Evolutionary conservation across 2,329 filamentous ascomycete species (phyloP).

Genomic region (Cladosporium halotolerans): DNA sequence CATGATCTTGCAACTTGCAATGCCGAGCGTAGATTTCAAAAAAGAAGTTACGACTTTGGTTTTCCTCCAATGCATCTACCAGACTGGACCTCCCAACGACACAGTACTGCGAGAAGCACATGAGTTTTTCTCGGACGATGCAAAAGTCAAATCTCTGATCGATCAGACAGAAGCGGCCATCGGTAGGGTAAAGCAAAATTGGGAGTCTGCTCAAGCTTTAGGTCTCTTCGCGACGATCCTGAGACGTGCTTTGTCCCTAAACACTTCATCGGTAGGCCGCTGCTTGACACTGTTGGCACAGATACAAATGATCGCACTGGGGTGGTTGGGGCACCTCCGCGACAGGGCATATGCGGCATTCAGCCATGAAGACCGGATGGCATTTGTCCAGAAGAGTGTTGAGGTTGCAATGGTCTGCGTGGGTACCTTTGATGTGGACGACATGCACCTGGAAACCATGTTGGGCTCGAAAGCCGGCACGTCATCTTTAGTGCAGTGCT

Average conservation of each 20-base stretch:
- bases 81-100: conserved; percentile 48
- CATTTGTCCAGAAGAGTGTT: conserved; percentile 35
- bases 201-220: conserved; percentile 23
- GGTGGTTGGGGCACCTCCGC: conserved; percentile 48
- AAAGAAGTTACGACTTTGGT: conserved; percentile 46
- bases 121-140: conserved; percentile 29
- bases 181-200: conserved; percentile 14
- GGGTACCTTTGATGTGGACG: conserved; percentile 37
- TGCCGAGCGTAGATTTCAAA: conserved; percentile 55
- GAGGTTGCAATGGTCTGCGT: conserved; percentile 53
- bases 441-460: conserved; percentile 14
- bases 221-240: conserved; percentile 18
- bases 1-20: conserved; percentile 46
- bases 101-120: conserved; percentile 43
- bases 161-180: conserved; percentile 38
- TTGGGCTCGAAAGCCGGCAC: conserved; percentile 14
- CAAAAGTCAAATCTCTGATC: conserved; percentile 48
- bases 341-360: conserved; percentile 37
- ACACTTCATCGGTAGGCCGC: not conserved
- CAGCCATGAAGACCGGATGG: conserved; percentile 30
- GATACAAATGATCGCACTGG: conserved; percentile 39
- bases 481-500: conserved; percentile 3
- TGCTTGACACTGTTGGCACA: conserved; percentile 29
- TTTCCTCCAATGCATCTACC: conserved; percentile 46
- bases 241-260: conserved; percentile 19